A percentile compares a stretch with the other conserved stretches of the same genome.
phyloP scores from a whole-genome alignment of 768 basidiomycete species.

The Suillus brevipes region DNA sequence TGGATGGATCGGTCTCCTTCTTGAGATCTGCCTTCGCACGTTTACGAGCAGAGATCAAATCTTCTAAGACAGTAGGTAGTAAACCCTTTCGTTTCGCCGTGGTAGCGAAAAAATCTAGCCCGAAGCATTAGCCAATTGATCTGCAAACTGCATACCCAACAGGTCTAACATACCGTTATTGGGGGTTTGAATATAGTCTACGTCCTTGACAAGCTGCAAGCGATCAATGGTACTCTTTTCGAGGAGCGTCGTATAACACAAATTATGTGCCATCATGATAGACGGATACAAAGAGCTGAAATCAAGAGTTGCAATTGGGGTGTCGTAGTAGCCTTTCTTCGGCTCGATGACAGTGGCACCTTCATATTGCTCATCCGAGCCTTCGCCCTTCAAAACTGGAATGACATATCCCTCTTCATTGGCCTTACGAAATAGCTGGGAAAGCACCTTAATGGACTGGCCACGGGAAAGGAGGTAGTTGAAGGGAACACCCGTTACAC shows the following conservation, averaged over 20 bases:
- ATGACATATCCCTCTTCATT: constrained; percentile 90
- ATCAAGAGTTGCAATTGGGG: constrained; percentile 96
- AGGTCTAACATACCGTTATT: constrained; percentile 73
- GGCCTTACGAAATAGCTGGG: constrained; percentile 91
- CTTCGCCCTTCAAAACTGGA: constrained; percentile 84
- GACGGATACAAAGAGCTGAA: constrained; percentile 99
- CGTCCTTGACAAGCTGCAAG: constrained; percentile 73
- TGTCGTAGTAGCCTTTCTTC: constrained; percentile 92
- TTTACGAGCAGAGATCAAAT: constrained; percentile 91
- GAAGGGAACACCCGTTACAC: constrained; percentile 99
- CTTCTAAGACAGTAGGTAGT: constrained; percentile 89
- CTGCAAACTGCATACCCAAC: background rate
- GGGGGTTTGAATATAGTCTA: constrained; percentile 92
- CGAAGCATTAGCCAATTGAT: background rate
- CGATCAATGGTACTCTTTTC: constrained; percentile 79
- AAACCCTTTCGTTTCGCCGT: constrained; percentile 78
- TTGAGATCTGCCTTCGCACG: constrained; percentile 94
- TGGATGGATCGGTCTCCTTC: constrained; percentile 96
- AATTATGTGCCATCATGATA: constrained; percentile 99
- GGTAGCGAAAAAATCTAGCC: constrained; percentile 81
- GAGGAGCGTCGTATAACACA: constrained; percentile 96
- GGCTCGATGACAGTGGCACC: constrained; percentile 99
- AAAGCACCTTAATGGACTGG: constrained; percentile 98
- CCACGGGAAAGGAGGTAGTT: constrained; percentile 92
- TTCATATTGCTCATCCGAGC: constrained; percentile 95